These are phyloP conservation scores for Syzygium aromaticum DNA, from an alignment of 345 rosid species.

Conservation along the genomic window DNA sequence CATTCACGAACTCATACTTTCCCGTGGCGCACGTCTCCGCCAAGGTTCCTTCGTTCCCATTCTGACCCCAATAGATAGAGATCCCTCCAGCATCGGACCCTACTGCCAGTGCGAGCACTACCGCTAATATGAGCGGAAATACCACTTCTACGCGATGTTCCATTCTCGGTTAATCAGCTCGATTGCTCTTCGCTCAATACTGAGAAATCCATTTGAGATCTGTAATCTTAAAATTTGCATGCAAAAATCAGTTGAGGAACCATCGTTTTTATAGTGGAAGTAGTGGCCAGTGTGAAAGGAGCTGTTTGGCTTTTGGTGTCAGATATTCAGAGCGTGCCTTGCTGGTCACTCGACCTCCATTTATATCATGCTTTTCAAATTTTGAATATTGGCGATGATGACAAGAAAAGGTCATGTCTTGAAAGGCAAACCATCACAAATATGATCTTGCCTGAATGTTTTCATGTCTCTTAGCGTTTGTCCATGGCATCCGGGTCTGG, in stretches of 20 bases:
- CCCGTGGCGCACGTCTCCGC: slow-evolving; percentile 38
- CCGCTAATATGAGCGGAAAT: background rate
- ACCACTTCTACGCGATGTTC: background rate
- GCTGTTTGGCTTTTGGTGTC: background rate
- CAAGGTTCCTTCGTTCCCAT: slow-evolving; percentile 47
- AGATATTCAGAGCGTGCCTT: background rate
- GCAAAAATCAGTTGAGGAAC: background rate
- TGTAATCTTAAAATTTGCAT: background rate
- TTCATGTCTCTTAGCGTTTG: background rate
- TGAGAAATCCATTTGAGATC: background rate
- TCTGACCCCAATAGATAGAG: slow-evolving; percentile 49
- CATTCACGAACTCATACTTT: slow-evolving; percentile 32
- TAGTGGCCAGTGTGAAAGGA: background rate
- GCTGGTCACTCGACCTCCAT: background rate
- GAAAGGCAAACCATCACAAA: background rate
- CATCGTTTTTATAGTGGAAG: background rate
- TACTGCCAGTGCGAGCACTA: background rate
- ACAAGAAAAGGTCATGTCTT: background rate
- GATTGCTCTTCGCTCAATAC: background rate
- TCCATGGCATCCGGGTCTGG: background rate
- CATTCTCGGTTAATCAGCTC: background rate
- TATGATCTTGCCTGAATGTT: background rate
- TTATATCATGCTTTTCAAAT: background rate
- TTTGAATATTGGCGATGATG: background rate
- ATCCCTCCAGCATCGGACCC: slow-evolving; percentile 17